Conservation (phyloP, 169 alveolate species). For the Plasmodium chabaudi region DNA sequence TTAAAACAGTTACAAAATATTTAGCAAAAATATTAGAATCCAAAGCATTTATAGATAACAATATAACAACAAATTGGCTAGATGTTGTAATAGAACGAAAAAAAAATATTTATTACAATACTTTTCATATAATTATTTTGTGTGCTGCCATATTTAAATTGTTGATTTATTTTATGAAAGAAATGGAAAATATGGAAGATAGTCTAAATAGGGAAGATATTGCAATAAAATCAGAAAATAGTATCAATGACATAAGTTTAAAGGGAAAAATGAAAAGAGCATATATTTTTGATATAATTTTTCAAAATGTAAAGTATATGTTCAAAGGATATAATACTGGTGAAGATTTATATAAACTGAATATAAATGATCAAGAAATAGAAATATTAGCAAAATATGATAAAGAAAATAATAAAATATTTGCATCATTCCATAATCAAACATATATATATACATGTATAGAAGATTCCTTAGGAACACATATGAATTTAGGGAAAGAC, state of each 20-base stretch:
- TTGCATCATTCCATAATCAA: slow-evolving; percentile 49
- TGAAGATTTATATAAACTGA: slow-evolving; percentile 50
- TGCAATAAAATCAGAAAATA: slow-evolving; percentile 20
- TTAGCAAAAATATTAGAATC: slow-evolving; percentile 83
- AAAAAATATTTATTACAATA: slow-evolving; percentile 33
- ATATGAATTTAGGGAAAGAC: slow-evolving; percentile 63
- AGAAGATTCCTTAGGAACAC: slow-evolving; percentile 69
- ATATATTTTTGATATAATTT: slow-evolving; percentile 26
- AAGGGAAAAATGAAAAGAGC: slow-evolving; percentile 32
- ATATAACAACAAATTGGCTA: slow-evolving; percentile 76
- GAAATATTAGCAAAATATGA: slow-evolving; percentile 70
- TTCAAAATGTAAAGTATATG: slow-evolving; percentile 55
- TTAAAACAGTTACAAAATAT: slow-evolving; percentile 84
- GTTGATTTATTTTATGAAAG: slow-evolving; percentile 37
- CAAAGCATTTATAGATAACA: slow-evolving; percentile 80
- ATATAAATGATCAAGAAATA: slow-evolving; percentile 55
- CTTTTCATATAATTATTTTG: slow-evolving; percentile 51
- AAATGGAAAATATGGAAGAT: slow-evolving; percentile 39
- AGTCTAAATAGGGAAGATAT: slow-evolving; percentile 63
- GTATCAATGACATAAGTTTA: not conserved
- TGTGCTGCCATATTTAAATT: slow-evolving; percentile 73
- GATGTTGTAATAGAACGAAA: slow-evolving; percentile 56
- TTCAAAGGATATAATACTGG: slow-evolving; percentile 65
- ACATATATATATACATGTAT: slow-evolving; percentile 61
- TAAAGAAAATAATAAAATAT: slow-evolving; percentile 54